Evolutionary conservation across 352 stramenopile genomes (phyloP).

Genomic region (Pseudoperonospora humuli): DNA sequence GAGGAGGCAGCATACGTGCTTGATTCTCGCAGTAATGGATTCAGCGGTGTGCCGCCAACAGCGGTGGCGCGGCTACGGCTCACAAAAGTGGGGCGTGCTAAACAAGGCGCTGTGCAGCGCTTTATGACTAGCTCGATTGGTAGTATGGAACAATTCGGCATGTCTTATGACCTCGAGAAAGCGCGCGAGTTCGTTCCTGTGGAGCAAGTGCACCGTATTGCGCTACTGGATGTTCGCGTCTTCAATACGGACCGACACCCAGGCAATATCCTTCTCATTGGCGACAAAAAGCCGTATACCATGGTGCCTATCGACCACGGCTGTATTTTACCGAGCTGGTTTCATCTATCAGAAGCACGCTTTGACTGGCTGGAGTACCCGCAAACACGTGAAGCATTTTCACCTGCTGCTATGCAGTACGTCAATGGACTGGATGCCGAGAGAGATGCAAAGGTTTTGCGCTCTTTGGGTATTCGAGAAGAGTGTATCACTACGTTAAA

Average conservation of each 20-base stretch:
- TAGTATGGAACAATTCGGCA: slow-evolving; percentile 78
- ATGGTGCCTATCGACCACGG: slow-evolving; percentile 77
- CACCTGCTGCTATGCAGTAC: slow-evolving; percentile 33
- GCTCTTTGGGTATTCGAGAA: slow-evolving; percentile 52
- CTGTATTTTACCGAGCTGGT: slow-evolving; percentile 75
- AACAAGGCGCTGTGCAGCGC: slow-evolving; percentile 67
- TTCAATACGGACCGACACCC: slow-evolving; percentile 85
- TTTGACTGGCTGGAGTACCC: slow-evolving; percentile 82
- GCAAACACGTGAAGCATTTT: slow-evolving; percentile 56
- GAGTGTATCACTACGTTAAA: slow-evolving; percentile 66
- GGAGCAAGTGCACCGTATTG: slow-evolving; percentile 80
- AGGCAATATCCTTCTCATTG: slow-evolving; percentile 74
- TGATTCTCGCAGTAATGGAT: slow-evolving; percentile 56
- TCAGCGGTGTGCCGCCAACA: slow-evolving; percentile 69
- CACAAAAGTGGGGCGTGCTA: slow-evolving; percentile 28
- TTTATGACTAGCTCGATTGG: slow-evolving; percentile 75
- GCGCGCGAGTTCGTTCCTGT: slow-evolving; percentile 55
- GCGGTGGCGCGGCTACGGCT: slow-evolving; percentile 58
- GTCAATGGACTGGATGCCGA: slow-evolving; percentile 46
- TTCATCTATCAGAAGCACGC: slow-evolving; percentile 63
- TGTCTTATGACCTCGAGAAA: slow-evolving; percentile 56
- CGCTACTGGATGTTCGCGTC: slow-evolving; percentile 68
- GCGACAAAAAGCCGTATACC: slow-evolving; percentile 65
- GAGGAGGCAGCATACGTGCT: slow-evolving; percentile 74
- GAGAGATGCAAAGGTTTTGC: slow-evolving; percentile 40